Evolutionary conservation across 495 filamentous ascomycete genomes (phyloP).

Genomic region (Aspergillus carlsbadensis): DNA sequence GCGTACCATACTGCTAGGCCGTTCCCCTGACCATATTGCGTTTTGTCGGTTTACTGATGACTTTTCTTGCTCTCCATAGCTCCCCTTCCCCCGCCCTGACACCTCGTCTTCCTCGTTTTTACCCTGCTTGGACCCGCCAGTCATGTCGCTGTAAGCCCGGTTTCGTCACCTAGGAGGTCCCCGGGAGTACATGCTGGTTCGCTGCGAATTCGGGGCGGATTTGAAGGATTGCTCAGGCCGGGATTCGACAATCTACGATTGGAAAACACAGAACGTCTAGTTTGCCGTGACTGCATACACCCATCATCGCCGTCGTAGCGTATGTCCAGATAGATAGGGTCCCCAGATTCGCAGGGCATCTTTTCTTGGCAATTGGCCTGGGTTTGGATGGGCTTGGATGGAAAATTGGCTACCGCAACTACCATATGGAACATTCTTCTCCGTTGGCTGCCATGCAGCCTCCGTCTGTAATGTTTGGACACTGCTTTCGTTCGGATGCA

Average conservation of each 20-base stretch:
- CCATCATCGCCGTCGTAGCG: constrained; percentile 20
- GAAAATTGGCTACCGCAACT: constrained; percentile 12
- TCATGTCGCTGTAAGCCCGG: constrained; percentile 25
- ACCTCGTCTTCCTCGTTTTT: constrained; percentile 7
- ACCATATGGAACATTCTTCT: constrained; percentile 97
- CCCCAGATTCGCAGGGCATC: constrained; percentile 2
- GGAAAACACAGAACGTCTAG: constrained; percentile 12
- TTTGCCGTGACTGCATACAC: constrained; percentile 13
- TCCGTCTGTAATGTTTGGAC: constrained; percentile 57
- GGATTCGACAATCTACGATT: constrained; percentile 15
- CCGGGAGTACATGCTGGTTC: constrained; percentile 20
- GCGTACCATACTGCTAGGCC: constrained; percentile 16
- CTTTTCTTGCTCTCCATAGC: constrained; percentile 12
- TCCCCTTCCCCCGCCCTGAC: constrained; percentile 7
- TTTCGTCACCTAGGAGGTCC: constrained; percentile 19
- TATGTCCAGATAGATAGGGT: constrained; percentile 23
- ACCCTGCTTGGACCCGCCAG: constrained; percentile 13
- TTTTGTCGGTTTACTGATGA: constrained; percentile 16
- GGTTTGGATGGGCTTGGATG: background rate
- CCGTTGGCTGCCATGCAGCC: constrained; percentile 94
- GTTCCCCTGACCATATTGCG: constrained; percentile 13
- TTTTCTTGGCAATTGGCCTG: constrained; percentile 10
- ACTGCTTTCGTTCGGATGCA: constrained; percentile 54
- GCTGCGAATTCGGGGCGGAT: constrained; percentile 18
- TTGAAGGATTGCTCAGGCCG: constrained; percentile 10